phyloP scores from a whole-genome alignment of 169 alveolate genomes.

The Eimeria sp. region DNA sequence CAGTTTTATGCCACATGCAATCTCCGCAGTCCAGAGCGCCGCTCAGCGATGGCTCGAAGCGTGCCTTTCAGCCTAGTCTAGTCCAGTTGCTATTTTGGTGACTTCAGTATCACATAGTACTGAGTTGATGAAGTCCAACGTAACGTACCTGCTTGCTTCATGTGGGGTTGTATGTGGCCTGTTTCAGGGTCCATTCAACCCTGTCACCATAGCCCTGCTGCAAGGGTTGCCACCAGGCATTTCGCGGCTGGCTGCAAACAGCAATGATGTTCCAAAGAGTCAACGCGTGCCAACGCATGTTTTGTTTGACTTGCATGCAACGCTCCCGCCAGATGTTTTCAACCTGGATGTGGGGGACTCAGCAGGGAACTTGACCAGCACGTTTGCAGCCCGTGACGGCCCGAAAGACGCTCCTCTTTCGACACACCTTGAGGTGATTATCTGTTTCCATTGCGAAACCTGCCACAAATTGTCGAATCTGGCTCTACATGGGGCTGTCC shows the following conservation, averaged over 20 bases:
- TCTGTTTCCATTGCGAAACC: not conserved
- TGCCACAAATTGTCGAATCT: not conserved
- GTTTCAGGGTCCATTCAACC: conserved; percentile 70
- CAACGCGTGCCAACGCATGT: conserved; percentile 65
- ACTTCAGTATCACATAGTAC: not conserved
- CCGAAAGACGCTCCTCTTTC: conserved; percentile 55
- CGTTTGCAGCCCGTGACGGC: conserved; percentile 64
- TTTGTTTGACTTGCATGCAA: conserved; percentile 60
- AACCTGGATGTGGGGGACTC: conserved; percentile 55
- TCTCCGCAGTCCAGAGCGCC: no score
- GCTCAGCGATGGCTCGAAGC: not conserved
- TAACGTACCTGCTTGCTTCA: not conserved
- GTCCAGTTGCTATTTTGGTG: not conserved
- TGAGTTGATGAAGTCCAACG: not conserved
- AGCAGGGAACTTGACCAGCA: conserved; percentile 68
- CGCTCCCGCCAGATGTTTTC: conserved; percentile 53
- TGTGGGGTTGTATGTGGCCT: not conserved
- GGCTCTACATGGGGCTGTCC: not conserved
- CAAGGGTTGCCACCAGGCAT: conserved; percentile 81
- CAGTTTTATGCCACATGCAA: not conserved
- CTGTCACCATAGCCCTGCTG: conserved; percentile 56
- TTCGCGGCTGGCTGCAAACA: conserved; percentile 50
- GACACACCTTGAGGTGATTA: conserved; percentile 72
- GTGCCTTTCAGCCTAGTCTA: not conserved
- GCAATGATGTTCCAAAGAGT: conserved; percentile 19